A percentile compares a stretch with the other conserved stretches of the same genome.
These are phyloP conservation scores for Solanum etuberosum DNA, from an alignment of 257 asterid species.

Conservation along the genomic window DNA sequence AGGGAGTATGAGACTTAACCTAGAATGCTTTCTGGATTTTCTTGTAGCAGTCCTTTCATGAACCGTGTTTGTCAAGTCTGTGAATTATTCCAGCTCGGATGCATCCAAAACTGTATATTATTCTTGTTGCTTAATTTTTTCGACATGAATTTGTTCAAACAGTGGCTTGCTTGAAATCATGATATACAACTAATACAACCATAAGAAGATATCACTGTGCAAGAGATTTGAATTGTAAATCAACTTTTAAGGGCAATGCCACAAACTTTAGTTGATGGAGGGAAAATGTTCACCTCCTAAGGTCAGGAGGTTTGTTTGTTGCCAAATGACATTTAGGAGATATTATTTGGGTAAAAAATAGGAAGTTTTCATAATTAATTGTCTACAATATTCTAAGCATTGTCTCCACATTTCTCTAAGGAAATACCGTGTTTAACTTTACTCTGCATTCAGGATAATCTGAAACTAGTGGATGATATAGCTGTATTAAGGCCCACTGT, in stretches of 20 bases:
- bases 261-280: background rate
- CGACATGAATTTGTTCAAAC: background rate
- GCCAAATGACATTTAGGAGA: background rate
- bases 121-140: background rate
- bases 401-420: background rate
- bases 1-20: constrained; percentile 49
- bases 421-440: background rate
- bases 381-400: background rate
- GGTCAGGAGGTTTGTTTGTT: background rate
- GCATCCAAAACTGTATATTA: background rate
- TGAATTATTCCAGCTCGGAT: background rate
- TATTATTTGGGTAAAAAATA: background rate
- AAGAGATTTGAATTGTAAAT: background rate
- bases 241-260: background rate
- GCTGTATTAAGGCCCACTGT: constrained; percentile 81
- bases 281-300: background rate
- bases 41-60: background rate
- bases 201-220: background rate
- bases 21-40: background rate
- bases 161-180: background rate
- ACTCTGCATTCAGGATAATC: constrained; percentile 42
- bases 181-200: background rate
- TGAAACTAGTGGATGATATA: constrained; percentile 86
- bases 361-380: background rate
- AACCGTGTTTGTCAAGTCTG: background rate